A percentile compares a stretch with the other conserved stretches of the same genome.
Conservation (phyloP, 2,329 filamentous ascomycete genomes). For the Penicillium sp. region DNA sequence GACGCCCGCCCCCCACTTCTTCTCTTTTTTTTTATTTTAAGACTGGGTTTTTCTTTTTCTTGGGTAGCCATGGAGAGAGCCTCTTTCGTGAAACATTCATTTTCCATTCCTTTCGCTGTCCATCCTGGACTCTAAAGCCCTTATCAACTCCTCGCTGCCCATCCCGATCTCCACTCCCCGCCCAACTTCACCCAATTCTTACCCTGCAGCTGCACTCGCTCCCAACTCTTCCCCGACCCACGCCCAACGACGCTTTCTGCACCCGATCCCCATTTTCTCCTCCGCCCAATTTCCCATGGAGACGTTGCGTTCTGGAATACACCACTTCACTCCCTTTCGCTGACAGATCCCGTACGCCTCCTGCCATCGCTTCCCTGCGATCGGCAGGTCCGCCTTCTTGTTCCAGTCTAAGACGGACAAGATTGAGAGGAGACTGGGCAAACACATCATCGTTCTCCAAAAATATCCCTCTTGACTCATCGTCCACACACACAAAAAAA, state of each 20-base stretch:
- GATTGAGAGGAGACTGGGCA: no score
- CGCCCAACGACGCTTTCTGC: conserved; percentile 13
- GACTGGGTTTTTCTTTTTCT: conserved; percentile 14
- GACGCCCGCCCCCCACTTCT: conserved; percentile 11
- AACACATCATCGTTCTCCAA: not conserved
- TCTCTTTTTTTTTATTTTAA: conserved; percentile 13
- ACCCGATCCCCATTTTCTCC: conserved; percentile 12
- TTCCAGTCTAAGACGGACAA: no score
- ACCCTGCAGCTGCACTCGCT: conserved; percentile 20
- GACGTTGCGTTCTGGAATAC: conserved; percentile 29
- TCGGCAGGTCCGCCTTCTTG: conserved; percentile 26
- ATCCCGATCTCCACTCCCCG: conserved; percentile 5
- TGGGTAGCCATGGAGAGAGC: conserved; percentile 20
- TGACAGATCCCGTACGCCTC: conserved; percentile 30
- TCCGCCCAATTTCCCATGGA: conserved; percentile 26
- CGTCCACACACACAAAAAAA: not conserved
- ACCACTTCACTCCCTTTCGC: conserved; percentile 25
- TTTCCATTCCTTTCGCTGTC: conserved; percentile 3
- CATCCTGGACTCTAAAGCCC: not conserved
- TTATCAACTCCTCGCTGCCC: conserved; percentile 10
- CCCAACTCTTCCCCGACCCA: conserved; percentile 9
- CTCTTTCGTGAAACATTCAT: conserved; percentile 16
- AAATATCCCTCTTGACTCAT: conserved; percentile 2
- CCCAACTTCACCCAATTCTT: conserved; percentile 3
- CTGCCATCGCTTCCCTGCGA: conserved; percentile 26